phyloP scores from a whole-genome alignment of 2,329 filamentous ascomycete genomes.

The Ophiostoma australiae region DNA sequence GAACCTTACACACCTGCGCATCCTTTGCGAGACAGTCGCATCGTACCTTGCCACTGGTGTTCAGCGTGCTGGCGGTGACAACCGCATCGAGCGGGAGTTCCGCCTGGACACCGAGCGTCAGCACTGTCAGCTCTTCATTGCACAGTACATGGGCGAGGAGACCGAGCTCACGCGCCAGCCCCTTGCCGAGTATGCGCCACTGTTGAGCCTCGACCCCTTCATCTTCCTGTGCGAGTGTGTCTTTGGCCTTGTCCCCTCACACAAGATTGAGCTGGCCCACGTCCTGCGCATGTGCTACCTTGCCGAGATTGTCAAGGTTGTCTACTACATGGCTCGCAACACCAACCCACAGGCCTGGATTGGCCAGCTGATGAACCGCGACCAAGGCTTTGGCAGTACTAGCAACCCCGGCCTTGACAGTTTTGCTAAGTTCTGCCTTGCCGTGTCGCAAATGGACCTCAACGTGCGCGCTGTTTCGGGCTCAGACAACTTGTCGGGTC shows the following conservation, averaged over 20 bases:
- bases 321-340: slow-evolving; percentile 55
- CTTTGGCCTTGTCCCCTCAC: slow-evolving; percentile 61
- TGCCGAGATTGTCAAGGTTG: slow-evolving; percentile 81
- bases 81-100: slow-evolving; percentile 62
- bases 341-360: slow-evolving; percentile 49
- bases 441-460: slow-evolving; percentile 44
- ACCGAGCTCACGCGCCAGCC: slow-evolving; percentile 40
- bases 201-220: slow-evolving; percentile 68
- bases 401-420: slow-evolving; percentile 47
- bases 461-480: slow-evolving; percentile 32
- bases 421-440: slow-evolving; percentile 53
- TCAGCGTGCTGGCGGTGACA: slow-evolving; percentile 56
- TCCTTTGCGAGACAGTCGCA: slow-evolving; percentile 80
- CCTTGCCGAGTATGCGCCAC: slow-evolving; percentile 48
- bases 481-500: neutral
- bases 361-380: slow-evolving; percentile 41
- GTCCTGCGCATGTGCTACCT: slow-evolving; percentile 82
- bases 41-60: slow-evolving; percentile 78
- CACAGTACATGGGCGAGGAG: slow-evolving; percentile 46
- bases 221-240: slow-evolving; percentile 76
- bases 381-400: slow-evolving; percentile 34
- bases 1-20: slow-evolving; percentile 76
- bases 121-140: slow-evolving; percentile 69
- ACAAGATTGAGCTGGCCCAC: slow-evolving; percentile 70
- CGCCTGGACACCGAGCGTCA: slow-evolving; percentile 64